Conservation (phyloP, 2,329 filamentous ascomycete species). For the Fusarium napiforme region DNA sequence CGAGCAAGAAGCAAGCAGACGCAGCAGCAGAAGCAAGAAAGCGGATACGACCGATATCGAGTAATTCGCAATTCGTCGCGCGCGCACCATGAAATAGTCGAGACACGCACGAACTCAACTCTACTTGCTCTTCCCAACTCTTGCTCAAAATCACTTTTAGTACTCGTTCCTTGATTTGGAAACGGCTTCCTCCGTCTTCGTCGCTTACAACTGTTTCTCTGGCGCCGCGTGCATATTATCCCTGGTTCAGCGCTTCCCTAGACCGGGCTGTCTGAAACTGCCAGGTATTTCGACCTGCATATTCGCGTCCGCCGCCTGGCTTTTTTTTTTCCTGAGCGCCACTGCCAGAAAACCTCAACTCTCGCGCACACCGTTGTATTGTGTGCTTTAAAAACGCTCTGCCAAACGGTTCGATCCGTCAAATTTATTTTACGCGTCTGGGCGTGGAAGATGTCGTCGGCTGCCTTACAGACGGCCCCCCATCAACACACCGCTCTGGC, state of each 20-base stretch:
- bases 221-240: constrained; percentile 37
- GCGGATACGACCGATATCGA: constrained; percentile 46
- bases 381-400: constrained; percentile 10
- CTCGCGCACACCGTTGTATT: constrained; percentile 21
- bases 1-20: constrained; percentile 32
- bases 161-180: constrained; percentile 39
- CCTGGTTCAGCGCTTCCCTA: constrained; percentile 38
- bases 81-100: constrained; percentile 58
- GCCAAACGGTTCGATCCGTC: constrained; percentile 16
- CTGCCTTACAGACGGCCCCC: constrained; percentile 70
- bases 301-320: constrained; percentile 40
- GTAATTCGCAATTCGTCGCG: constrained; percentile 47
- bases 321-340: constrained; percentile 36
- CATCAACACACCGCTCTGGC: constrained; percentile 64
- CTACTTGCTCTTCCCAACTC: constrained; percentile 38
- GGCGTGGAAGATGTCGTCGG: constrained; percentile 58
- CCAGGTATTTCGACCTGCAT: constrained; percentile 46
- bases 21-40: constrained; percentile 23
- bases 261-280: constrained; percentile 41
- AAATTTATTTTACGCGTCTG: constrained; percentile 37
- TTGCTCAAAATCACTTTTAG: constrained; percentile 43
- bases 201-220: constrained; percentile 27
- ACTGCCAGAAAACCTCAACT: constrained; percentile 26
- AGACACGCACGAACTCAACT: constrained; percentile 44
- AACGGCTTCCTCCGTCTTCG: constrained; percentile 29